Conservation (phyloP, 2,329 filamentous ascomycete species). For the Fusarium sp. region DNA sequence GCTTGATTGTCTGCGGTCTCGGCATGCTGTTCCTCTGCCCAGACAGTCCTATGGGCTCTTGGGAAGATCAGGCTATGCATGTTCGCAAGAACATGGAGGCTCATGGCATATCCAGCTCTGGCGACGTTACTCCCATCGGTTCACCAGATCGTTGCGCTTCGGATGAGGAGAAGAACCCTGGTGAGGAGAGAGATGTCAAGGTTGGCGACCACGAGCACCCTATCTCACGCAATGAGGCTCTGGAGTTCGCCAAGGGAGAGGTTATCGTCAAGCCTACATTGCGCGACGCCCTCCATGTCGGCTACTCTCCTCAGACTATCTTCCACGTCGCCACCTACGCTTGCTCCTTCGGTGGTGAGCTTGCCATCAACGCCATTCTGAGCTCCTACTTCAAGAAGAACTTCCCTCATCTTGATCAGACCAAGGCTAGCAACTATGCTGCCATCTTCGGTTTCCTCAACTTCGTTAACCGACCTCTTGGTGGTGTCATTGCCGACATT, state of each 20-base stretch:
- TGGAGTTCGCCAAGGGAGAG: conserved; percentile 68
- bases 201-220: conserved; percentile 61
- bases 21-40: conserved; percentile 79
- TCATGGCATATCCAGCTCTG: conserved; percentile 57
- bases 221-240: conserved; percentile 64
- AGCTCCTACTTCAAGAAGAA: conserved; percentile 71
- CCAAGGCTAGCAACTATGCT: conserved; percentile 71
- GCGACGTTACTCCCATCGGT: conserved; percentile 66
- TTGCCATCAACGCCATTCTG: conserved; percentile 72
- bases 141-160: conserved; percentile 54
- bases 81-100: conserved; percentile 66
- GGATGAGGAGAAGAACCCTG: conserved; percentile 54
- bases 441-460: conserved; percentile 83
- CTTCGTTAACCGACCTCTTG: conserved; percentile 74
- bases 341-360: conserved; percentile 73
- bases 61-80: conserved; percentile 77
- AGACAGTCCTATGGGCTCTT: conserved; percentile 86
- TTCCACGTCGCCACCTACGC: conserved; percentile 70
- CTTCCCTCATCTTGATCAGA: conserved; percentile 70
- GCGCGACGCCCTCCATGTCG: conserved; percentile 60
- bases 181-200: conserved; percentile 54
- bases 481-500: conserved; percentile 69
- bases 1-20: conserved; percentile 76
- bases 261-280: conserved; percentile 69
- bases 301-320: conserved; percentile 67